phyloP scores from a whole-genome alignment of 2,329 filamentous ascomycete genomes.

The Teratosphaeria viscida region DNA sequence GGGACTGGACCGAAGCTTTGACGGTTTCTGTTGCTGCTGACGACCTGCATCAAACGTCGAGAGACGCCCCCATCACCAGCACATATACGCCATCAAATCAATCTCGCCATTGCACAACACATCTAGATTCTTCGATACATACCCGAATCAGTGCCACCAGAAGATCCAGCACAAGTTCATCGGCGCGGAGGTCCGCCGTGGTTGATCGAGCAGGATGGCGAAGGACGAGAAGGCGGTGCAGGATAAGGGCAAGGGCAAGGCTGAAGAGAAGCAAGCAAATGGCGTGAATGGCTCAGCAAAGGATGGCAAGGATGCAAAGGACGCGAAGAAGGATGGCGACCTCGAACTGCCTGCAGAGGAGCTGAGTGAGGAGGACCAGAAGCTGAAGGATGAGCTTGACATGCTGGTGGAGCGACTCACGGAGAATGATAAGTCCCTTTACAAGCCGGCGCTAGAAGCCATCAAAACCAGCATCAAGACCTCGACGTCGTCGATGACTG shows the following conservation, averaged over 20 bases:
- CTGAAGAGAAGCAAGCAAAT: conserved; percentile 54
- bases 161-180: background rate
- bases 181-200: background rate
- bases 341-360: conserved; percentile 67
- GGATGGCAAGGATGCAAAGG: conserved; percentile 46
- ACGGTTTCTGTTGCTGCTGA: background rate
- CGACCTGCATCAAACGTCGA: background rate
- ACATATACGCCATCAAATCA: background rate
- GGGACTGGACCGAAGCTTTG: background rate
- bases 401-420: conserved; percentile 95
- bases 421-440: conserved; percentile 76
- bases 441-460: conserved; percentile 83
- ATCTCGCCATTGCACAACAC: background rate
- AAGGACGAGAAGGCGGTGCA: conserved; percentile 85
- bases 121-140: background rate
- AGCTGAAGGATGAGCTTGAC: conserved; percentile 94
- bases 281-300: conserved; percentile 42
- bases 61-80: background rate
- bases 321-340: conserved; percentile 59
- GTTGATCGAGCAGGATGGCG: conserved; percentile 54
- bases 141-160: background rate
- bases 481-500: conserved; percentile 98
- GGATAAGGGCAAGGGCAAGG: conserved; percentile 81
- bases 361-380: conserved; percentile 93
- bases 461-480: conserved; percentile 99